Percentiles rank a stretch among this genome's conserved stretches.
Conservation (phyloP, 176 grass and related monocot genomes). For the Leersia perrieri region DNA sequence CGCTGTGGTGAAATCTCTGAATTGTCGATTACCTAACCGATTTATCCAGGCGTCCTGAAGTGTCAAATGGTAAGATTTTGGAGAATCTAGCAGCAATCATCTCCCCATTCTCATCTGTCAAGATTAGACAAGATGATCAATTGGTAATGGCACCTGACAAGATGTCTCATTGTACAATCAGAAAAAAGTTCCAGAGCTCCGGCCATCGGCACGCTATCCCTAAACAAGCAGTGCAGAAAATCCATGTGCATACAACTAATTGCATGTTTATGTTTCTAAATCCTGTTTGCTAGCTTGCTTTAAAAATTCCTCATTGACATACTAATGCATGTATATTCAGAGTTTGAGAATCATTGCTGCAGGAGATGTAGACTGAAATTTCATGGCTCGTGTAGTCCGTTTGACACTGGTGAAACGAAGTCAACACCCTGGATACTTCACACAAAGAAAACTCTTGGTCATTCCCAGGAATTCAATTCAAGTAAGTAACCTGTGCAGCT, state of each 20-base stretch:
- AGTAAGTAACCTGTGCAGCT: background rate
- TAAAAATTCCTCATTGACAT: background rate
- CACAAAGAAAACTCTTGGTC: background rate
- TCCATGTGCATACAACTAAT: background rate
- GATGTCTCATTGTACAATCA: background rate
- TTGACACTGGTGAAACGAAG: background rate
- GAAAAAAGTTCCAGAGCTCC: background rate
- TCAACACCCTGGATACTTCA: background rate
- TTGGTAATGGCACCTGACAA: background rate
- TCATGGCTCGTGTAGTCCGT: background rate
- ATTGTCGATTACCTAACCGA: too few relatives aligned
- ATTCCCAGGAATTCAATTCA: background rate
- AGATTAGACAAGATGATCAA: background rate
- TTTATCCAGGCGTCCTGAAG: background rate
- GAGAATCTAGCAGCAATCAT: background rate
- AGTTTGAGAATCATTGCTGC: background rate
- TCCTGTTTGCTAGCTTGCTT: background rate
- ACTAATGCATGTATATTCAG: background rate
- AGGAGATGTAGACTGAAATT: background rate
- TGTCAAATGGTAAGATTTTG: background rate
- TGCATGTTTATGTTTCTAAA: background rate
- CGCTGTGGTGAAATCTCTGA: too few relatives aligned
- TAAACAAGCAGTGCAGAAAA: too few relatives aligned
- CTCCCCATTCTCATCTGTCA: background rate
- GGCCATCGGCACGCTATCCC: background rate